Base-by-base conservation (phyloP, 495 filamentous ascomycete genomes). In the Aspergillus cavernicola region DNA sequence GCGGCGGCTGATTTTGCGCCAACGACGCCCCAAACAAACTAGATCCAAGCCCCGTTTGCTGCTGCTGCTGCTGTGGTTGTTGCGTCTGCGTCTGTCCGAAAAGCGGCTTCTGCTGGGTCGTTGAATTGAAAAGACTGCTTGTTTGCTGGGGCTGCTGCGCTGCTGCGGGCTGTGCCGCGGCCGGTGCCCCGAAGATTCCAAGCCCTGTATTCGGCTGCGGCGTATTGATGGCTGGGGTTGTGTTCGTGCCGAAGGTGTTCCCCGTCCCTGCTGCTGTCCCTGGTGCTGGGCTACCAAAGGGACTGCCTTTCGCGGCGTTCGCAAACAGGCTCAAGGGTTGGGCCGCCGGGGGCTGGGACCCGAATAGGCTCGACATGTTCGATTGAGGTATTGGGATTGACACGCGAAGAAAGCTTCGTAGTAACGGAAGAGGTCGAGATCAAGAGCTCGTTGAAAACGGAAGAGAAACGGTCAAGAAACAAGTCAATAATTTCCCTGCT, bases 281-380 rank as follows among this genome's bases (percentile, higher is more conserved):
- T 19, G 42, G 6, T 45, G 24, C 74, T 49, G 52, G 38, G 22
- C 33, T 39, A 36, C 38, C 55, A 36, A 66, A 61, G 40, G 58
- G 47, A 22, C 57, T 50, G 12, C 48, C 16, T 45, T 68, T 37
- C 19, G 46, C 23, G 29, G 22, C 28, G 23, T 39, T 50, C 3
- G 13, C 10, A 28, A 50, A 50, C 15, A 50, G 46, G 35, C 33
- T 39, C 12, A 32, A 33, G 52, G 35, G 51, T 36, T 57, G 62
- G n/a, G n/a, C n/a, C 55, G 45, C 32, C 37, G 47, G 42, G 4
- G 39, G 18, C 23, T 52, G 52, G 28, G 50, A 46, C 31, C 72
- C 69, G 50, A 79, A 76, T n/a, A 75, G 63, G n/a, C n/a, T n/a
- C 26, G 73, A 73, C 56, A 66, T 71, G 49, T 60, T 26, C 23